Evolutionary conservation across 495 filamentous ascomycete species (phyloP), one percentile per base, ranked within the genome.

Genomic region (Hypoxylon perforatum): DNA sequence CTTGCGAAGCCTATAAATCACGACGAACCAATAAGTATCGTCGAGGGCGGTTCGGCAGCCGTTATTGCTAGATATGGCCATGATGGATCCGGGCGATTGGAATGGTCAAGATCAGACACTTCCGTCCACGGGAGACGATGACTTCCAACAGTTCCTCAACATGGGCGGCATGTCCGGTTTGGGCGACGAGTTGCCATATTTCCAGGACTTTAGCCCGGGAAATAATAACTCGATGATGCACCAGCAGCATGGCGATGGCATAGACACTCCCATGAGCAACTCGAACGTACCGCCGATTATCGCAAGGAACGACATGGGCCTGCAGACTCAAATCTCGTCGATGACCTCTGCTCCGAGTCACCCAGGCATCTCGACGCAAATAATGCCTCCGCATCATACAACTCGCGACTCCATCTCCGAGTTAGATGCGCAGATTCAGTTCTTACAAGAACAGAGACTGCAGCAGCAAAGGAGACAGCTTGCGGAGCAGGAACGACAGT

Each of bases 341-440:
- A 82, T 83, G 65, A 81, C 81, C 12, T 78, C 72, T 8, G 71
- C 78, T 17, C 65, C 77, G 12, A 68, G 65, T n/a, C 80, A 80
- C 44, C 65, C 78, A 41, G 54, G 78, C 0, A 74, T 84, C 10
- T 67, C 77, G 52, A 70, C 80, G 23, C 77, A 78, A 57, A 79
- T 83, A 70, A 75, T 79, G 23, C 71, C 80, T 47, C 73, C 75
- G 15, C 69, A 75, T 22, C 65, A 75, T 4, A 71, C 74, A 8
- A 74, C 80, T 36, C 78, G 71, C 69, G 79, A 79, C 51, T 75
- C 81, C 30, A 81, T 82, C 42, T 77, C 80, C 61, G 81, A 80
- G 55, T 77, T 87, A 61, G 84, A 87, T 65, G 83, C 83, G 38
- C 84, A 87, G 71, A 88, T 88, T 66, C 84, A 86, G 49, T 88